Base-by-base conservation (phyloP, 2,329 filamentous ascomycete genomes). In the Colletotrichum plurivorum region DNA sequence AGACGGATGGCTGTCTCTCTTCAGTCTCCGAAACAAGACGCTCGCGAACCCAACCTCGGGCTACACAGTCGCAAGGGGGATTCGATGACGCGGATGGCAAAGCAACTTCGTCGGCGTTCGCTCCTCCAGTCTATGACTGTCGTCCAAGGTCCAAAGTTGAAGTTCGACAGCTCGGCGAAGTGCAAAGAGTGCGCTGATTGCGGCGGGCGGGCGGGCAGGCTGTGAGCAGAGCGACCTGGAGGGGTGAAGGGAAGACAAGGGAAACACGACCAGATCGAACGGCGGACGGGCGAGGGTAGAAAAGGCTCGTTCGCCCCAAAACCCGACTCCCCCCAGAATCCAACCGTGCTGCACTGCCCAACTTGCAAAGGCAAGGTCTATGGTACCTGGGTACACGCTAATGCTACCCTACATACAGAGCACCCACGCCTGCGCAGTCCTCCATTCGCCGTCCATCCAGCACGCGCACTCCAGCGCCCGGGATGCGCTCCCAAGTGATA, bases 231-330 rank as follows among this genome's bases (percentile, higher is more conserved):
- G 54, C 22, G 68, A 58, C 58, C 58, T 67, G 58, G 64, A 63
- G 63, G 68, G 67, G 58, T 58, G 58, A 63, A 63, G 48, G 54
- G 48, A 52, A 60, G 64, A 57, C 53, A 49, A 63, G 43, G 48
- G 52, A 68, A 54, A 41, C 41, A 51, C 41, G 41, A 22, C 64
- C 49, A 54, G 49, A 45, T 36, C 55, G 49, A 45, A 53, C 48
- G 63, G 58, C 53, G 67, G 64, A 68, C 39, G 57, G 63, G 57
- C 64, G 67, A 67, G 66, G 66, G 69, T 71, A 69, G 59, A 69
- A 68, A 71, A 69, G 69, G 66, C 57, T 60, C 65, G 27, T 65
- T 65, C 59, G 69, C 69, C 60, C 52, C 31, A 36, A 69, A 69
- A 61, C 60, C 52, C 54, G 57, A 66, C n/a, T 56, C 53, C 46